Conservation (phyloP, 768 basidiomycete genomes). For the Kwoniella dendrophila region DNA sequence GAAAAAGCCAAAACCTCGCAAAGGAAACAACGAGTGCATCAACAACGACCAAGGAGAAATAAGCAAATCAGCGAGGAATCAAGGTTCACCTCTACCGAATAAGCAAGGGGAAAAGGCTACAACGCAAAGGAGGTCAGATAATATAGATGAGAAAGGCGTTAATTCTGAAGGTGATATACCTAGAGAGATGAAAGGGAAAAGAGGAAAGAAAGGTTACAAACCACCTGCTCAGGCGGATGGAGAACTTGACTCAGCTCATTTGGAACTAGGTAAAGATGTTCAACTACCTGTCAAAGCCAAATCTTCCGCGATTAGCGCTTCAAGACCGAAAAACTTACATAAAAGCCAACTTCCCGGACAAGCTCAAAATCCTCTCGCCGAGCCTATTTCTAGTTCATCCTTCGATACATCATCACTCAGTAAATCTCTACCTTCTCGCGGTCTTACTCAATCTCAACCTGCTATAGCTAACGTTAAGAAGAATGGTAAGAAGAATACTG, state of each 20-base stretch:
- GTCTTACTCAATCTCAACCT: conserved; percentile 8
- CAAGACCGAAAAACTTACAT: conserved; percentile 1
- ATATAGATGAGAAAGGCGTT: not conserved
- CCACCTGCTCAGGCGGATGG: not conserved
- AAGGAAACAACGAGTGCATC: not conserved
- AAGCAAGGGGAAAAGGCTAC: not conserved
- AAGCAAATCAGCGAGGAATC: not conserved
- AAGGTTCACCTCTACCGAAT: conserved; percentile 3
- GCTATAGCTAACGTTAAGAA: conserved; percentile 19
- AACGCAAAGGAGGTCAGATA: not conserved
- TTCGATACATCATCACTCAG: conserved; percentile 15
- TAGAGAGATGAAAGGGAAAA: not conserved
- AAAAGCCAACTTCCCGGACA: not conserved
- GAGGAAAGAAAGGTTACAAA: conserved; percentile 13
- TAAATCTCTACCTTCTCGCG: conserved; percentile 17
- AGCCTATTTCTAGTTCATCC: not conserved
- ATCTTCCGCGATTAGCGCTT: conserved; percentile 7
- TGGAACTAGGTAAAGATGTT: not conserved
- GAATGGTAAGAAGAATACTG: conserved; percentile 7
- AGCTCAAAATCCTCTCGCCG: not conserved
- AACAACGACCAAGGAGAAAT: not conserved
- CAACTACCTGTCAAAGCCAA: conserved; percentile 9
- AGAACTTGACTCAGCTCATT: not conserved
- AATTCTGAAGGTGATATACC: conserved; percentile 4
- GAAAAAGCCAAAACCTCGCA: conserved; percentile 5